Base-by-base conservation (phyloP, 202 grass and related monocot genomes). In the Setaria viridis region DNA sequence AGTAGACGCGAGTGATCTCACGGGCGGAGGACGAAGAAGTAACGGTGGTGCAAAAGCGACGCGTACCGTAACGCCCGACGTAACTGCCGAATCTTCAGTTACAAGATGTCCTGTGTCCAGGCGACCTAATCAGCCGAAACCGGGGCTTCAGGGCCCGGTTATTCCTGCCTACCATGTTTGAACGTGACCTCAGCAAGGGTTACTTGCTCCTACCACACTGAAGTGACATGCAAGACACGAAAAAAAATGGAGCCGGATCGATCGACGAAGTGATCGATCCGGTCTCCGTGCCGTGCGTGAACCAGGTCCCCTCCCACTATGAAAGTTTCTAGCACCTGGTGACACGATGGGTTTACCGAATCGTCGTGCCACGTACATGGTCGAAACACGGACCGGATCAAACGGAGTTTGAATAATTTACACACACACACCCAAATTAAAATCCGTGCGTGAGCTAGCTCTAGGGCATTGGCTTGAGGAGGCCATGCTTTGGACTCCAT, bases 31-130 rank as follows among this genome's bases (percentile, higher is more conserved):
- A 41, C 45, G 11, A 41, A 41, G 25, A 19, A 17, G 48, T 62
- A 80, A 87, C 80, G 62, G 84, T 83, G 62, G 84, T 83, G 88
- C 79, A 87, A 62, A 62, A 53, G 68, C 74, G 88, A 87, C 74
- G 75, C 32, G 74, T 68, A 11, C 72, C 59, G 74, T 53, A 45
- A 58, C 42, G 70, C 17, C 35, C 34, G 33, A 17, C 21, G 49
- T 12, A 64, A 63, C 75, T 19, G 49, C 74, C 58, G 51, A 83
- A 55, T 84, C 88, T 87, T 90, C 60, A 62, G 43, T 21, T 9
- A 53, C 73, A 89, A 80, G 82, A 47, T 76, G 81, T 13, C 29
- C 46, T 10, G 50, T 29, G 16, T 30, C 66, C 42, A 47, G 35
- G 51, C 47, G 80, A 84, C 68, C 74, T 87, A 80, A 76, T 90